These are phyloP conservation scores for Eucalyptus dawsonii DNA, from an alignment of 345 rosid species.

Conservation along the genomic window DNA sequence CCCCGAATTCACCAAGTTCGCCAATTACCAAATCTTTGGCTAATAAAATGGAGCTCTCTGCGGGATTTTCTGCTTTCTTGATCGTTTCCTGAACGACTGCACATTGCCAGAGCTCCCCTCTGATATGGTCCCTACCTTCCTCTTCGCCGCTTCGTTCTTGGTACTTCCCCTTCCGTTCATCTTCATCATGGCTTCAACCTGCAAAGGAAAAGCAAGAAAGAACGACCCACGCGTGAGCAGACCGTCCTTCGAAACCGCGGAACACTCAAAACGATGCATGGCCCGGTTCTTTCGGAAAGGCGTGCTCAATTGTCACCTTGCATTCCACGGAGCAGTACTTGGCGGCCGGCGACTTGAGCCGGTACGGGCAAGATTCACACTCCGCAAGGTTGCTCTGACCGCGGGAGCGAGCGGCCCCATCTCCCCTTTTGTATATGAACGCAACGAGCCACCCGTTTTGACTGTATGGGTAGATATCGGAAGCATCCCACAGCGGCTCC, in stretches of 20 bases:
- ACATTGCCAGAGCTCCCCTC: neutral
- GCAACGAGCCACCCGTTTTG: neutral
- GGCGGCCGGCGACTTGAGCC: fast-evolving
- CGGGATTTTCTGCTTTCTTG: neutral
- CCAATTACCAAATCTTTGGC: neutral
- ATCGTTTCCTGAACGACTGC: neutral
- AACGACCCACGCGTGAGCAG: neutral
- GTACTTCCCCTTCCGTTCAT: neutral
- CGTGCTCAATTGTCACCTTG: neutral
- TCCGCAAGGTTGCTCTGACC: neutral
- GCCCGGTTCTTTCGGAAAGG: neutral
- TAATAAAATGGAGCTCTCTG: neutral
- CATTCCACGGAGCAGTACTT: neutral
- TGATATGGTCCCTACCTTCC: neutral
- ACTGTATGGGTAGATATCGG: neutral
- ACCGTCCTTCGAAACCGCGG: neutral
- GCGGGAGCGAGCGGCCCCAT: neutral
- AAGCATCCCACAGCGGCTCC: neutral
- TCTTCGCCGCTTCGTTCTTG: neutral
- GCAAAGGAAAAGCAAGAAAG: neutral
- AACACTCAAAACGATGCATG: neutral
- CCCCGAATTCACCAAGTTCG: neutral
- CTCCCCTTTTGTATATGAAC: neutral
- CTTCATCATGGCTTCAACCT: neutral
- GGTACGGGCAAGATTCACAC: neutral